These are phyloP conservation scores for Geotrichum aggregatum DNA, from an alignment of 1,139 yeast species.

Conservation along the genomic window DNA sequence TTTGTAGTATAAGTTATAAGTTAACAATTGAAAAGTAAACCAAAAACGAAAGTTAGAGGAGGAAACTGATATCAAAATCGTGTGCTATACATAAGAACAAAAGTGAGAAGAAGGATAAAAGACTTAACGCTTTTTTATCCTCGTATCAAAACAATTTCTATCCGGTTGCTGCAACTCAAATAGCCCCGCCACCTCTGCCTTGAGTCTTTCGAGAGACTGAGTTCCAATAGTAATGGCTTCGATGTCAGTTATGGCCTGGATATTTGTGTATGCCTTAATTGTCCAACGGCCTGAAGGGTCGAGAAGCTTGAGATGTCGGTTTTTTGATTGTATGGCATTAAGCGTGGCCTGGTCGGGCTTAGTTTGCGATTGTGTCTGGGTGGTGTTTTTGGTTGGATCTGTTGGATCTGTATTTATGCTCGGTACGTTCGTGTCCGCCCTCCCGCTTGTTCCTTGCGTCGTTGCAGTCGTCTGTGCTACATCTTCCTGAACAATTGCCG, in stretches of 20 bases:
- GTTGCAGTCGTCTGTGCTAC: too few relatives aligned
- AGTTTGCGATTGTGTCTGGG: too few relatives aligned
- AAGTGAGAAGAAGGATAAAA: not conserved
- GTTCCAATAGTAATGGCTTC: constrained; percentile 66
- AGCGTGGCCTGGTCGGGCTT: too few relatives aligned
- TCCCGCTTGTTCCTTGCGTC: too few relatives aligned
- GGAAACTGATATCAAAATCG: too few relatives aligned
- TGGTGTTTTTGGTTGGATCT: too few relatives aligned
- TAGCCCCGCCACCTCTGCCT: constrained; percentile 62
- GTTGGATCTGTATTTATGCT: too few relatives aligned
- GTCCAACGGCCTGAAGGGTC: constrained; percentile 58
- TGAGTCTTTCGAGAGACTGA: constrained; percentile 56
- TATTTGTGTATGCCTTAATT: constrained; percentile 64
- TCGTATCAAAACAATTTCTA: constrained; percentile 72
- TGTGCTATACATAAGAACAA: too few relatives aligned
- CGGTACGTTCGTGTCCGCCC: too few relatives aligned
- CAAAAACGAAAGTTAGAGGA: too few relatives aligned
- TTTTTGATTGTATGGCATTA: too few relatives aligned
- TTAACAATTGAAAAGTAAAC: not conserved
- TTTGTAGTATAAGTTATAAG: not conserved
- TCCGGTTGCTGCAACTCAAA: constrained; percentile 71
- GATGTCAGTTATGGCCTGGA: constrained; percentile 69
- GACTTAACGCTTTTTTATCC: constrained; percentile 40
- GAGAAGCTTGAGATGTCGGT: constrained; percentile 39
- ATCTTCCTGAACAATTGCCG: too few relatives aligned